Evolutionary conservation across 2,329 filamentous ascomycete species (phyloP).

Genomic region (Colletotrichum magnum): DNA sequence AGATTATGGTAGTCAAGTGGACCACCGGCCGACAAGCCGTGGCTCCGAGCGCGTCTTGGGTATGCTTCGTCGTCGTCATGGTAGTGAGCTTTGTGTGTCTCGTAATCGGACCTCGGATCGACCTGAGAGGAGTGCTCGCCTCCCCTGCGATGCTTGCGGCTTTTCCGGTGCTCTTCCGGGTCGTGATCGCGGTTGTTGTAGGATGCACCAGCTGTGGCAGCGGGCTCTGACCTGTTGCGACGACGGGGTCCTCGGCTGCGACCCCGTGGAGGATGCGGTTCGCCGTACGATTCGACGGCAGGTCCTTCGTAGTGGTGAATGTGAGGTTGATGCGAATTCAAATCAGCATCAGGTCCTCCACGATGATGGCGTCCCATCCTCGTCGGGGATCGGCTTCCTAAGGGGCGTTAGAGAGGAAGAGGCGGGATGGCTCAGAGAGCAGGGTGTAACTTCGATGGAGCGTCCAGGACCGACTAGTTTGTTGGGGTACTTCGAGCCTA

Average conservation of each 20-base stretch:
- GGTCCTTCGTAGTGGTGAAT: neutral
- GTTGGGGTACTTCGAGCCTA: too few species aligned
- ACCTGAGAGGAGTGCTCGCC: conserved; percentile 1
- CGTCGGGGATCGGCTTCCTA: too few species aligned
- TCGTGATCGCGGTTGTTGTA: conserved; percentile 6
- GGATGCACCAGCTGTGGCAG: conserved; percentile 8
- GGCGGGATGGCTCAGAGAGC: too few species aligned
- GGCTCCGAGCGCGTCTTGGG: conserved; percentile 20
- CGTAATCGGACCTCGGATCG: conserved; percentile 12
- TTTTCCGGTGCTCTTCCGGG: conserved; percentile 5
- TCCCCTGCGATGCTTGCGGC: conserved; percentile 17
- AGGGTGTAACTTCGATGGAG: too few species aligned
- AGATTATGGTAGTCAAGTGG: conserved; percentile 15
- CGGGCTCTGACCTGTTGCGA: conserved; percentile 31
- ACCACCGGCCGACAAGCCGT: conserved; percentile 10
- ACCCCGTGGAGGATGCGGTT: conserved; percentile 15
- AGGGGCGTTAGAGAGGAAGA: too few species aligned
- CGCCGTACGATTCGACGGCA: conserved; percentile 13
- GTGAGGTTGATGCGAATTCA: too few species aligned
- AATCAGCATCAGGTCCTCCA: too few species aligned
- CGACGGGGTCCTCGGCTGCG: conserved; percentile 32
- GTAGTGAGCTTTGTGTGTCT: conserved; percentile 4
- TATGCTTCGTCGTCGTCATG: conserved; percentile 11
- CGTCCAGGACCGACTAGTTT: too few species aligned
- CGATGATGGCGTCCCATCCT: too few species aligned